Evolutionary conservation across 2,329 filamentous ascomycete species (phyloP).

Genomic region (Cyphellophora europaea): DNA sequence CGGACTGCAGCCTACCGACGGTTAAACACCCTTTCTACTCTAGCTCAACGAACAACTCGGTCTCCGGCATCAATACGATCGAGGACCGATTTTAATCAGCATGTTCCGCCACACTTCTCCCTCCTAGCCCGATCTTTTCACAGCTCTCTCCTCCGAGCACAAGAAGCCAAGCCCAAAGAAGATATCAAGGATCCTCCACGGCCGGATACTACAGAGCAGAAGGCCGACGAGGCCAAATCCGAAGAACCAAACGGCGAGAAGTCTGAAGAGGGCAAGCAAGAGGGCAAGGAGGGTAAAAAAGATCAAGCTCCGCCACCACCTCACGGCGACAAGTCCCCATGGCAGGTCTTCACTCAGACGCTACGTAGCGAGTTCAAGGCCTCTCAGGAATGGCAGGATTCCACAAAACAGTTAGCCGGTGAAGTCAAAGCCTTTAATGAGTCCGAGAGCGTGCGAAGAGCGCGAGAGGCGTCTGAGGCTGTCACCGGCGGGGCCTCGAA

Average conservation of each 20-base stretch:
- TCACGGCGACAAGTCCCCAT: slow-evolving; percentile 95
- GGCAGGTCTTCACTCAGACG: slow-evolving; percentile 98
- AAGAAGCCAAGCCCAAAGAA: slow-evolving; percentile 18
- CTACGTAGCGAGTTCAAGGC: slow-evolving; percentile 87
- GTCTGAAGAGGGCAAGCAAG: slow-evolving; percentile 35
- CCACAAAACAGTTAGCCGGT: slow-evolving; percentile 85
- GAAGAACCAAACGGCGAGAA: slow-evolving; percentile 29
- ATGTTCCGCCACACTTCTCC: slow-evolving; percentile 6
- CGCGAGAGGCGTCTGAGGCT: slow-evolving; percentile 75
- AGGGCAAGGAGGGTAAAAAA: slow-evolving; percentile 50
- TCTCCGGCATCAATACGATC: neutral
- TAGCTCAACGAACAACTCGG: neutral
- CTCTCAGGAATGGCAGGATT: slow-evolving; percentile 98
- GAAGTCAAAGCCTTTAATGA: slow-evolving; percentile 86
- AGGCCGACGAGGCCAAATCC: slow-evolving; percentile 29
- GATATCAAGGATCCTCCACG: slow-evolving; percentile 18
- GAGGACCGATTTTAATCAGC: neutral
- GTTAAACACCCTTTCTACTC: slow-evolving; percentile 5
- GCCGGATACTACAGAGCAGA: slow-evolving; percentile 31
- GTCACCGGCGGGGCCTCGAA: slow-evolving; percentile 75
- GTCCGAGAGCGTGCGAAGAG: slow-evolving; percentile 80
- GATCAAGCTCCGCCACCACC: slow-evolving; percentile 79
- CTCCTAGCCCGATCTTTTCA: slow-evolving; percentile 14
- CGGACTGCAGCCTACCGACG: slow-evolving; percentile 13
- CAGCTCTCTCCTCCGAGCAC: slow-evolving; percentile 10